Evolutionary conservation across 768 basidiomycete species (phyloP), one percentile per base, ranked within the genome.

Genomic region (Suillus hirtellus): DNA sequence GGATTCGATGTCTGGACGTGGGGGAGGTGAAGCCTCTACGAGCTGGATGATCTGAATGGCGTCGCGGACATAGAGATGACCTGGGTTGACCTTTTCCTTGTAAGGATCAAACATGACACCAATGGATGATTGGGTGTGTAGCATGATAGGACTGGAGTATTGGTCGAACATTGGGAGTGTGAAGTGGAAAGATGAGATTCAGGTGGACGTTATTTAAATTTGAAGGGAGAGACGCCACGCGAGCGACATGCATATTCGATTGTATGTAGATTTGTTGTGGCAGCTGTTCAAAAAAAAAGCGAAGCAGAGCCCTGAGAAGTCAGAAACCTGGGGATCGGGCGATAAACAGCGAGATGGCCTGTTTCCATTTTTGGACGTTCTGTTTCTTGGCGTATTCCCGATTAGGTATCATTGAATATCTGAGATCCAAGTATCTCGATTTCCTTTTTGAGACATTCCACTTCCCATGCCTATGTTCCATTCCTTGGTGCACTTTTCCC

Each of bases 11-110:
- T 68, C 67, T 66, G 72, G 76, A 14, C 80, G 82, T 15, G 79
- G 76, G 0, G 89, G 88, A 1, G 89, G 81, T 0, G 84, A 72
- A 9, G 82, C 86, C 70, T 91, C 89, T 58, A 86, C 85, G 74
- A 91, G 89, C 76, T 90, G 85, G 59, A 92, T 91, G 77, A 90
- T 86, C 72, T 87, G 84, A 24, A 86, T 75, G 24, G 82, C 49
- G 27, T 27, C 72, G 71, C 79, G 73, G 66, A 81, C 71, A 74
- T 79, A 78, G 69, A 85, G 77, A 58, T 84, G 79, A 65, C 72
- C 68, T n/a, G 77, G 64, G 68, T 69, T 64, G 64, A 73, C 72
- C 62, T 81, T 80, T 55, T 76, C 70, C 53, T 74, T 70, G 65
- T 74, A 72, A 69, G 72, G 65, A 61, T 71, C 67, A 53, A 67